phyloP scores from a whole-genome alignment of 179 eudicot genomes.

The Spinacia oleracea region DNA sequence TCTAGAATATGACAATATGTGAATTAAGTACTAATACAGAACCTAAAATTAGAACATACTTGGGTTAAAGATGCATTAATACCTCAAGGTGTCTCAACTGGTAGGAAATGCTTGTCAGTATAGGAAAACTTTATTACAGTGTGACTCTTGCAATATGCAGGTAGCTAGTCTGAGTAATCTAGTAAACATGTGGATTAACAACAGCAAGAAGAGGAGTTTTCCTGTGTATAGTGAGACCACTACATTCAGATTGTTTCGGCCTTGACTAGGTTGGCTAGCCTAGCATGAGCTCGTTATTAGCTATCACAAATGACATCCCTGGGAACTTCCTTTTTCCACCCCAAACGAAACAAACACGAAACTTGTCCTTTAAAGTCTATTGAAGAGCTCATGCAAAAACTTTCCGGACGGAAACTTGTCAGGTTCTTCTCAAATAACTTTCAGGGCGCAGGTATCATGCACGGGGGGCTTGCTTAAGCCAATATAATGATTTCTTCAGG shows the following conservation, averaged over 20 bases:
- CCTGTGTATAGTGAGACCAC: constrained; percentile 23
- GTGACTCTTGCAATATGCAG: too few relatives aligned
- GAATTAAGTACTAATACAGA: too few relatives aligned
- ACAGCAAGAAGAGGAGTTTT: constrained; percentile 19
- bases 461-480: too few relatives aligned
- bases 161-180: not conserved
- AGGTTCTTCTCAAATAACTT: constrained; percentile 26
- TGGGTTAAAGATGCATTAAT: too few relatives aligned
- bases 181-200: constrained; percentile 13
- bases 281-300: constrained; percentile 26
- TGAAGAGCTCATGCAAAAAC: constrained; percentile 24
- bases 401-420: constrained; percentile 33
- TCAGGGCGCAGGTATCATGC: too few relatives aligned
- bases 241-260: constrained; percentile 20
- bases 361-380: constrained; percentile 23
- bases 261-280: constrained; percentile 24
- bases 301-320: constrained; percentile 25
- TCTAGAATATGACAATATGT: too few relatives aligned
- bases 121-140: too few relatives aligned
- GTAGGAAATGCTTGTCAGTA: too few relatives aligned
- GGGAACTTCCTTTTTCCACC: constrained; percentile 34
- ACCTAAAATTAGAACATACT: too few relatives aligned
- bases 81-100: too few relatives aligned
- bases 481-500: too few relatives aligned
- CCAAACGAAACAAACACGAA: constrained; percentile 34